A percentile compares a stretch with the other conserved stretches of the same genome.
These are phyloP conservation scores for Fusarium camptoceras DNA, from an alignment of 2,329 filamentous ascomycete species.

Conservation along the genomic window DNA sequence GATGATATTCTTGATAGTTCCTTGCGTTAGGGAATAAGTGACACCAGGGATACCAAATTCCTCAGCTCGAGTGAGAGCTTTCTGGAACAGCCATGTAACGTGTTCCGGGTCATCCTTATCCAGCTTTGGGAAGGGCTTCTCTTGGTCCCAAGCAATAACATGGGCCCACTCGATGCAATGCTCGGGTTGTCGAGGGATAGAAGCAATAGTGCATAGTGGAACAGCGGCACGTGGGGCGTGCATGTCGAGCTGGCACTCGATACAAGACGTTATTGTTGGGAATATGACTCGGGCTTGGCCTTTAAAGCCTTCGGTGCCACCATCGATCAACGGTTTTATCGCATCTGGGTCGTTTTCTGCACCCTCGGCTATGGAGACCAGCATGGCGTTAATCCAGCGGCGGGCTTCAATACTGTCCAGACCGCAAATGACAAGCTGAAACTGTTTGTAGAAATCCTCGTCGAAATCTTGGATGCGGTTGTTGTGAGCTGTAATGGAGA, in stretches of 20 bases:
- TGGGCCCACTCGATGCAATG: slow-evolving; percentile 99
- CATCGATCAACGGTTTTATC: slow-evolving; percentile 94
- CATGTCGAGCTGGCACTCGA: slow-evolving; percentile 99
- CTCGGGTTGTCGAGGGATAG: slow-evolving; percentile 95
- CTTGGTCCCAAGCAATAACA: slow-evolving; percentile 94
- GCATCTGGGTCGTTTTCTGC: slow-evolving; percentile 77
- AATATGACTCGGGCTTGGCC: slow-evolving; percentile 93
- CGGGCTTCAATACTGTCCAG: slow-evolving; percentile 96
- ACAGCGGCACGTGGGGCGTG: slow-evolving; percentile 97
- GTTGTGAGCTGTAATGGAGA: slow-evolving; percentile 93
- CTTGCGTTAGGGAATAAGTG: slow-evolving; percentile 95
- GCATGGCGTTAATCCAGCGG: slow-evolving; percentile 97
- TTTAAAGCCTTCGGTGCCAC: slow-evolving; percentile 98
- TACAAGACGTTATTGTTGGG: slow-evolving; percentile 92
- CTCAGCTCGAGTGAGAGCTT: slow-evolving; percentile 81
- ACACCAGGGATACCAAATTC: slow-evolving; percentile 94
- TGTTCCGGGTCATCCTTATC: slow-evolving; percentile 98
- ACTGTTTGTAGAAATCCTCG: slow-evolving; percentile 96
- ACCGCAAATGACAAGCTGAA: slow-evolving; percentile 92
- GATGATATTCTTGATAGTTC: slow-evolving; percentile 99
- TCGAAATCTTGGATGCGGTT: slow-evolving; percentile 97
- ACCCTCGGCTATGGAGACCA: slow-evolving; percentile 89
- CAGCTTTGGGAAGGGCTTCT: slow-evolving; percentile 83
- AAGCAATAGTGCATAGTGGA: slow-evolving; percentile 94
- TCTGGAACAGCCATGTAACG: slow-evolving; percentile 95